Conservation (phyloP, 495 filamentous ascomycete species). For the Podospora pseudopauciseta region DNA sequence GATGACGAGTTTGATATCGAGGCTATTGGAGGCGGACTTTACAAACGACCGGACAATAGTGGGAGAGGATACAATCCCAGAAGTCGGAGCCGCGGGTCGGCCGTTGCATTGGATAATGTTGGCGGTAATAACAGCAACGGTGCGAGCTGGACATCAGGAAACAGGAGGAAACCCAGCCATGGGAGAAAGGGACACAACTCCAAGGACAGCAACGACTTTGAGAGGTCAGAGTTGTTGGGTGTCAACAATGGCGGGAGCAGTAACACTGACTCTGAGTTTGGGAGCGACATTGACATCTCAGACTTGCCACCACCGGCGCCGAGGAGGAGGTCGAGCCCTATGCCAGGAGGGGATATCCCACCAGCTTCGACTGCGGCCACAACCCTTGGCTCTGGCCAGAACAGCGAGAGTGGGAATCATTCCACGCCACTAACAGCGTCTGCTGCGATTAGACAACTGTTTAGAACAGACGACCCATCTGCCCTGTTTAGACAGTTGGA, state of each 20-base stretch:
- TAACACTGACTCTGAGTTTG: conserved; percentile 59
- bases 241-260: conserved; percentile 55
- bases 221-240: conserved; percentile 63
- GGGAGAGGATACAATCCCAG: conserved; percentile 74
- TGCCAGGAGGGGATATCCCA: conserved; percentile 29
- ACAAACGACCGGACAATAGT: conserved; percentile 61
- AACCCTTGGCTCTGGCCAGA: conserved; percentile 10
- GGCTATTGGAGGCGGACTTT: conserved; percentile 68
- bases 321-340: conserved; percentile 52
- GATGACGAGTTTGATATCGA: conserved; percentile 99
- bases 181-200: conserved; percentile 44
- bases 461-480: conserved; percentile 78
- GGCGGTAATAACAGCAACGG: conserved; percentile 24
- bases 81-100: conserved; percentile 44
- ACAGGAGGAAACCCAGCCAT: conserved; percentile 38
- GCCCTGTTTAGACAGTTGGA: conserved; percentile 91
- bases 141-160: conserved; percentile 8
- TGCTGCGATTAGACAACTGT: conserved; percentile 62
- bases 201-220: conserved; percentile 45
- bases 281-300: conserved; percentile 63
- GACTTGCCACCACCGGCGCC: conserved; percentile 53
- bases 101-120: conserved; percentile 53
- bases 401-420: conserved; percentile 33
- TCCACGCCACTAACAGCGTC: conserved; percentile 60
- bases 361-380: conserved; percentile 22